These are phyloP conservation scores for Chalara sp. DNA, from an alignment of 2,329 filamentous ascomycete genomes.

Conservation along the genomic window DNA sequence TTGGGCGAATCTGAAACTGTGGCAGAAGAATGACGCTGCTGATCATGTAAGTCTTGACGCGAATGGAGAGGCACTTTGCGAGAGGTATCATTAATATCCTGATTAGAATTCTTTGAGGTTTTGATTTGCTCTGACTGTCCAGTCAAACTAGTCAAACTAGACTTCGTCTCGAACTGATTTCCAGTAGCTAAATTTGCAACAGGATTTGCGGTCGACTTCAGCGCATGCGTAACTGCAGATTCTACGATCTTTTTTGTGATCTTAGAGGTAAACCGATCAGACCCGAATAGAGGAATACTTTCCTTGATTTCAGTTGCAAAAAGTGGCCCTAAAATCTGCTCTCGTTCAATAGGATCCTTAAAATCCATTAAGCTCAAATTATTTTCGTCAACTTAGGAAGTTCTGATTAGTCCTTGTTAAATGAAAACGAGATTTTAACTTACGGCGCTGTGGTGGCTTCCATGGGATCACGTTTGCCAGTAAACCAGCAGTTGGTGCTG, in stretches of 20 bases:
- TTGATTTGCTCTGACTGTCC: conserved; percentile 11
- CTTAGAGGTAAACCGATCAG: conserved; percentile 36
- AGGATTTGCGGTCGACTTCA: conserved; percentile 15
- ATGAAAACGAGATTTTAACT: conserved; percentile 5
- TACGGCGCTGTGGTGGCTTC: conserved; percentile 46
- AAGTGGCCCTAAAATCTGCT: conserved; percentile 47
- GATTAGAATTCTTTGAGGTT: neutral
- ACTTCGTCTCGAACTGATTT: neutral
- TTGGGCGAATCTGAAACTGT: conserved; percentile 8
- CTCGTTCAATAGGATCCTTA: conserved; percentile 42
- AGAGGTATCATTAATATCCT: neutral
- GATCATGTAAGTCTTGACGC: conserved; percentile 51
- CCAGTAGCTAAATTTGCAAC: conserved; percentile 15
- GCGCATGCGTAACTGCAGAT: conserved; percentile 20
- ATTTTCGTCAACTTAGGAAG: conserved; percentile 36
- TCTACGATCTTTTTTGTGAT: conserved; percentile 16
- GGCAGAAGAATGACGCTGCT: conserved; percentile 35
- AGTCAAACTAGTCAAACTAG: neutral
- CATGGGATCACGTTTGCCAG: conserved; percentile 55
- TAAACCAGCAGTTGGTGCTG: conserved; percentile 50
- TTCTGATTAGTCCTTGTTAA: conserved; percentile 19
- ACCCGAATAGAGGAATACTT: conserved; percentile 50
- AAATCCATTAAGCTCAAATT: conserved; percentile 54
- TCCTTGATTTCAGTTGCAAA: conserved; percentile 46
- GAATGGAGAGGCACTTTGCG: conserved; percentile 16